Base-by-base conservation (phyloP, 495 filamentous ascomycete genomes). In the Hypoxylon crocopeplum region DNA sequence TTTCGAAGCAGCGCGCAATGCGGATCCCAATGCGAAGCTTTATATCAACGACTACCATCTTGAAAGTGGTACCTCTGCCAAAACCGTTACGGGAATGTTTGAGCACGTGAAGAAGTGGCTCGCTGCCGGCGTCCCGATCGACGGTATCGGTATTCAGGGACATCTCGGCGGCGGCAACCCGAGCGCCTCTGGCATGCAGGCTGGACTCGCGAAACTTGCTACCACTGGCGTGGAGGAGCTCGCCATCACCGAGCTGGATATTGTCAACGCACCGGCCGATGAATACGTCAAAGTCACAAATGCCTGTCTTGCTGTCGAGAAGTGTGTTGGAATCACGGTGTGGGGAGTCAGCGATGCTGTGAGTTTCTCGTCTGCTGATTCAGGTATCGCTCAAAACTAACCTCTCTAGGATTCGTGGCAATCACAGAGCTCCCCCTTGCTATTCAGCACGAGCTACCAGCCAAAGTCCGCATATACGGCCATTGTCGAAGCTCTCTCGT, bases 1-100 rank as follows among this genome's bases (percentile, higher is more conserved):
- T 22, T 88, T 88, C 72, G 68, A 79, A 49, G 80, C 84, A 8
- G 85, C 85, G 19, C 77, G 75, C 36, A 74, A 69, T 11, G 83
- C 82, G 4, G 85, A 86, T 65, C 83, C 85, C 0, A 62, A 66
- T 20, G 81, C 80, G 22, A 81, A 81, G 70, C 76, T 88, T 30
- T 88, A 84, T 74, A 87, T 88, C 75, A 87, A 87, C 68, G 84
- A 87, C 63, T 87, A 84, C 75, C 86, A 85, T 72, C 82, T 80
- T 27, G 79, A 79, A 69, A 67, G 68, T 42, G 70, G 74, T n/a
- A 66, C 46, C 15, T 54, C 54, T 20, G 70, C 79, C 56, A 89
- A 89, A 70, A 52, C 79, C 36, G 82, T 79, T 25, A 77, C 68
- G 21, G 86, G 84, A 45, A 85, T 90, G 80, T 79, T 84, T 29